phyloP scores from a whole-genome alignment of 2,329 filamentous ascomycete species.

The Monosporascus cannonballus region DNA sequence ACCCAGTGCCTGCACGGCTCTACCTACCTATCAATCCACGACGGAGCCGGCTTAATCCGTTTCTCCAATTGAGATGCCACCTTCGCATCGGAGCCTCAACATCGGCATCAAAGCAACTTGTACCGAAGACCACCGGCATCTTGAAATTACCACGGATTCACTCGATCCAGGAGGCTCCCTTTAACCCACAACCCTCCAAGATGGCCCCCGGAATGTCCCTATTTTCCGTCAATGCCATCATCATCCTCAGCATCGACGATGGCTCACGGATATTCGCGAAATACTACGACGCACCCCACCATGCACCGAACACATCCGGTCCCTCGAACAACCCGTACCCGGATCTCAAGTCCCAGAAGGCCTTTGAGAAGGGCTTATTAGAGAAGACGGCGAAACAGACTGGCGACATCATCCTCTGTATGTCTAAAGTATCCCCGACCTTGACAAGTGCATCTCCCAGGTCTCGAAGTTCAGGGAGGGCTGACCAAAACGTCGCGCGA shows the following conservation, averaged over 20 bases:
- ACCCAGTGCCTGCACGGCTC: not conserved
- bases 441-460: not conserved
- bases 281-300: constrained; percentile 50
- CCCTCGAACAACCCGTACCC: constrained; percentile 70
- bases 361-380: constrained; percentile 91
- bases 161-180: not conserved
- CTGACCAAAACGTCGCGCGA: not conserved
- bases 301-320: constrained; percentile 35
- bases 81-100: constrained; percentile 1
- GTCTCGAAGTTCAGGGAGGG: not conserved
- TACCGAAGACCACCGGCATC: constrained; percentile 4
- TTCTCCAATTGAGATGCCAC: constrained; percentile 13
- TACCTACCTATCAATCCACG: not conserved
- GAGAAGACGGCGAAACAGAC: constrained; percentile 96
- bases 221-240: constrained; percentile 70
- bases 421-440: not conserved
- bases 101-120: constrained; percentile 1
- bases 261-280: constrained; percentile 88
- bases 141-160: not conserved
- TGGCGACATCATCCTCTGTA: constrained; percentile 86
- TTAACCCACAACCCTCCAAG: constrained; percentile 9
- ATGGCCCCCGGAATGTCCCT: constrained; percentile 74
- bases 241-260: constrained; percentile 79
- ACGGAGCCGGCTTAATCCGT: constrained; percentile 14
- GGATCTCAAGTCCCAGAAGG: constrained; percentile 86